Conservation (phyloP, 176 grass and related monocot species). For the Elaeis guineensis region DNA sequence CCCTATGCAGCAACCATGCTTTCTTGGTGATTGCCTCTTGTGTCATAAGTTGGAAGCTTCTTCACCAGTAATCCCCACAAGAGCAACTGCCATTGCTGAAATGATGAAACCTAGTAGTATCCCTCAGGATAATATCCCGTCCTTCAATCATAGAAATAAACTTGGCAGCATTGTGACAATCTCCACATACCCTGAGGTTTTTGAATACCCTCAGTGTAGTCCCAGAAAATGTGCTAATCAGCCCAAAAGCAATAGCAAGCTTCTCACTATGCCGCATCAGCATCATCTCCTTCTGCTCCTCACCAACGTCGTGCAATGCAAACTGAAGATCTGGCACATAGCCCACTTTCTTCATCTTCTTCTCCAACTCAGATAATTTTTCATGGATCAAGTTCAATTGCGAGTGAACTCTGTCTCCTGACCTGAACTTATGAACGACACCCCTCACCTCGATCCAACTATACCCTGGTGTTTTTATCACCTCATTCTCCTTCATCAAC, state of each 20-base stretch:
- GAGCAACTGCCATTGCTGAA: constrained; percentile 56
- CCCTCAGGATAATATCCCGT: constrained; percentile 52
- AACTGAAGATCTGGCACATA: constrained; percentile 49
- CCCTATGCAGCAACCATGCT: too few relatives aligned
- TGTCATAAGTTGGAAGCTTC: not conserved
- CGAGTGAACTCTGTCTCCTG: constrained; percentile 55
- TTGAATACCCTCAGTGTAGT: constrained; percentile 51
- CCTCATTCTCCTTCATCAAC: constrained; percentile 51
- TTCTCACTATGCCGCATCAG: constrained; percentile 72
- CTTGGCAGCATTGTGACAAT: constrained; percentile 64
- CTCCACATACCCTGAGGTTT: constrained; percentile 60
- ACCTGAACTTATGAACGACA: constrained; percentile 47
- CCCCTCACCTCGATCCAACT: constrained; percentile 65
- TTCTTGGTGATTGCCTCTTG: too few relatives aligned
- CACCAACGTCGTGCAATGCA: constrained; percentile 42
- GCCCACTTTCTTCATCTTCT: constrained; percentile 38
- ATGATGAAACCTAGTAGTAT: constrained; percentile 62
- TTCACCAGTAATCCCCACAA: constrained; percentile 67
- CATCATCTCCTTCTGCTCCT: constrained; percentile 44
- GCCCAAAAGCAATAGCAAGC: constrained; percentile 55
- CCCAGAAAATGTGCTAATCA: constrained; percentile 38
- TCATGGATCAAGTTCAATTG: constrained; percentile 47
- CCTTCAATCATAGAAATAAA: constrained; percentile 55
- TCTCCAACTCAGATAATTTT: constrained; percentile 34
- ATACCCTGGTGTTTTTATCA: constrained; percentile 61